Percentiles rank a stretch among this genome's conserved stretches.
Evolutionary conservation across 768 basidiomycete genomes (phyloP).

Genomic region (Leccinum rimulosum): DNA sequence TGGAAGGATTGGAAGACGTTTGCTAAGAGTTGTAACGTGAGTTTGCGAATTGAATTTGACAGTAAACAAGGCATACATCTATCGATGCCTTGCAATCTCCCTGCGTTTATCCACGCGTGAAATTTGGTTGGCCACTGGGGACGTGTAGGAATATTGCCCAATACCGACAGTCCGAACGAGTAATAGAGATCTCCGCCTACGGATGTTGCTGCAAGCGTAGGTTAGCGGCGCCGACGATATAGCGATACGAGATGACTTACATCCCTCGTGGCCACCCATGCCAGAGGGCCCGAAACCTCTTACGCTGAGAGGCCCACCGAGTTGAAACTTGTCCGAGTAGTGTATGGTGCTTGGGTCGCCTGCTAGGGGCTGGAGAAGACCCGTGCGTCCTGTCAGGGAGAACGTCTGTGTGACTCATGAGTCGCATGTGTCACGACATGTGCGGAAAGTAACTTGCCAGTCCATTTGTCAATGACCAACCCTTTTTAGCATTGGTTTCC

Average conservation of each 20-base stretch:
- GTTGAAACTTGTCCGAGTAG: conserved; percentile 85
- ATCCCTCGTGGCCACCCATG: conserved; percentile 73
- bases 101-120: conserved; percentile 80
- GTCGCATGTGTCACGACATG: neutral
- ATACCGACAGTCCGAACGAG: conserved; percentile 70
- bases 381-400: conserved; percentile 71
- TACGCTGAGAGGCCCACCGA: conserved; percentile 88
- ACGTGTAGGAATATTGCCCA: conserved; percentile 70
- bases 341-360: conserved; percentile 39
- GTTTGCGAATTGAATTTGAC: neutral
- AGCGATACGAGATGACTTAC: conserved; percentile 39
- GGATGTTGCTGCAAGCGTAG: conserved; percentile 61
- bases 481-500: conserved; percentile 20
- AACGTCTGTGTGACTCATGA: conserved; percentile 49
- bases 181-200: conserved; percentile 83
- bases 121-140: conserved; percentile 83
- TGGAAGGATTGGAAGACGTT: conserved; percentile 9
- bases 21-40: conserved; percentile 2
- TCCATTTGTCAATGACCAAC: conserved; percentile 22
- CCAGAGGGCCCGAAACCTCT: conserved; percentile 73
- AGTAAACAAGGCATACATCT: conserved; percentile 41
- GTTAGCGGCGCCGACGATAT: neutral
- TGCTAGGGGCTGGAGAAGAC: conserved; percentile 64
- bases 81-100: conserved; percentile 63
- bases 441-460: conserved; percentile 17